Base-by-base conservation (phyloP, 2,329 filamentous ascomycete species). In the Colletotrichum gigasporum region DNA sequence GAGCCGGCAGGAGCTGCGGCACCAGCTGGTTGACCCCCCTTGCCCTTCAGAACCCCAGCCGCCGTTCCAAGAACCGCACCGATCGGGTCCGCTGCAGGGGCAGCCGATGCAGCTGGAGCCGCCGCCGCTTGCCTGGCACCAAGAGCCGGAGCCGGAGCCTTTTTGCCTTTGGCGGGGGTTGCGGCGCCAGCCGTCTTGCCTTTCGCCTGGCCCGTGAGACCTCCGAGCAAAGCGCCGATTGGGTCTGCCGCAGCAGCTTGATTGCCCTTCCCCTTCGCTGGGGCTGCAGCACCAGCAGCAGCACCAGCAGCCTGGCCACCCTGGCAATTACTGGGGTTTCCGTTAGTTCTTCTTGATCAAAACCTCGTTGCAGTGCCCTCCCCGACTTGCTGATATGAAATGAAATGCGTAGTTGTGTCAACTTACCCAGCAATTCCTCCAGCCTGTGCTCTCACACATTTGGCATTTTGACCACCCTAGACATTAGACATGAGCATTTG, bases 391-490 rank as follows among this genome's bases (percentile, higher is more conserved):
- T n/a, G n/a, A n/a, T n/a, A n/a, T n/a, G n/a, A n/a, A n/a, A n/a
- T n/a, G n/a, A n/a, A n/a, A n/a, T n/a, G n/a, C n/a, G n/a, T n/a
- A n/a, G n/a, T n/a, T n/a, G n/a, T n/a, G n/a, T n/a, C n/a, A 6
- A 14, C 61, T 12, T 28, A 64, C 61, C 61, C 61, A 4, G 55
- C 45, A 10, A 64, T 26, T 16, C 47, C 61, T 5, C 55, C 55
- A 10, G 55, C 55, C 20, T 64, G 61, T 34, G 61, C 61, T 14
- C 61, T 64, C 7, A 53, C 34, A 12, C 61, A 64, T 22, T 64
- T 64, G 18, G 61, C 61, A 48, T 64, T 64, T 28, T 59, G 54
- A 10, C 48, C 55, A 5, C 55, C 55, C 55, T 60, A 2, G 7
- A 32, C 5, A 2, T 9, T 6, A 22, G 55, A 60, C 12, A 64